A percentile compares a stretch with the other conserved stretches of the same genome.
These are phyloP conservation scores for Umbilicus rupestris DNA, from an alignment of 164 flowering plant genomes.

Conservation along the genomic window DNA sequence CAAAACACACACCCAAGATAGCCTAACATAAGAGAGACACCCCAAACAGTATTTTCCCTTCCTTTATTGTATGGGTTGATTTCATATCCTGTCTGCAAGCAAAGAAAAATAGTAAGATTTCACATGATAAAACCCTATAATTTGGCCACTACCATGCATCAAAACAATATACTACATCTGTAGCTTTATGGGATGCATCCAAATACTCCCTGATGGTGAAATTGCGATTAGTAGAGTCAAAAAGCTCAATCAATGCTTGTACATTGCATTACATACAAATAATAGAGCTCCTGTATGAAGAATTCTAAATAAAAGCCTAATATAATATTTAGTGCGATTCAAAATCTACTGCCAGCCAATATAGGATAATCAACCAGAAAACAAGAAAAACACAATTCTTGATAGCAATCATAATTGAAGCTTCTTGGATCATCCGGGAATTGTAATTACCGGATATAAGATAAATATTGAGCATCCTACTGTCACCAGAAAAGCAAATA, in stretches of 20 bases:
- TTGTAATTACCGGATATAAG: slow-evolving; percentile 66
- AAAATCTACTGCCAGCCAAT: too few species aligned
- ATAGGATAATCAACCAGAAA: too few species aligned
- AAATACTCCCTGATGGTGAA: too few species aligned
- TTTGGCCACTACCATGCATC: background rate
- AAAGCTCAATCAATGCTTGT: too few species aligned
- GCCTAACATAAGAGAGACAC: slow-evolving; percentile 79
- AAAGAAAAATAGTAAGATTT: slow-evolving; percentile 9
- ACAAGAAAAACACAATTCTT: background rate
- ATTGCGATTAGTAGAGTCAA: too few species aligned
- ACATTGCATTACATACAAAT: too few species aligned
- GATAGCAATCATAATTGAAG: background rate
- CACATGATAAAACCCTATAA: background rate
- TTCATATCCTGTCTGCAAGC: slow-evolving; percentile 56
- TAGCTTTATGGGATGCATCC: too few species aligned
- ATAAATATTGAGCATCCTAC: slow-evolving; percentile 84
- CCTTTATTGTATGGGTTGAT: slow-evolving; percentile 63
- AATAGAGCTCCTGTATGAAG: too few species aligned
- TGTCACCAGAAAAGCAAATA: slow-evolving; percentile 74
- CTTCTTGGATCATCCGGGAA: background rate
- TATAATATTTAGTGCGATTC: too few species aligned
- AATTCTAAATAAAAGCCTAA: too few species aligned
- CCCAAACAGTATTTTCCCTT: slow-evolving; percentile 94
- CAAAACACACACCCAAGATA: slow-evolving; percentile 70
- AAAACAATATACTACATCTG: background rate